A percentile compares a stretch with the other conserved stretches of the same genome.
Evolutionary conservation across 2,329 filamentous ascomycete species (phyloP).

Genomic region (Onygenales sp.): DNA sequence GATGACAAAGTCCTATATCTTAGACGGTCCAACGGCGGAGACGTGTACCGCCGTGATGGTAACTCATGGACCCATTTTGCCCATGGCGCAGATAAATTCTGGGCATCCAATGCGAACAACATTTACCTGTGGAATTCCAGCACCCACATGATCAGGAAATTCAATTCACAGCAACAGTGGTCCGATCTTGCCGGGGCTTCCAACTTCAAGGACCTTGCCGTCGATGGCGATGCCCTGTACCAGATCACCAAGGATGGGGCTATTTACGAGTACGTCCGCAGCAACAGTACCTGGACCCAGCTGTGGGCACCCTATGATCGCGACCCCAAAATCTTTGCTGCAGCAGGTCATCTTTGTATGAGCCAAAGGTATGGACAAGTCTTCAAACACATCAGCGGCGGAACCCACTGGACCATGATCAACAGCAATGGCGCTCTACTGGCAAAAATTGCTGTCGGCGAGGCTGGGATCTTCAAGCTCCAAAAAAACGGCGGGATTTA

Average conservation of each 20-base stretch:
- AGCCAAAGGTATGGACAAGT: neutral
- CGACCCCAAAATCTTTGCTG: neutral
- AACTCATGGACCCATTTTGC: neutral
- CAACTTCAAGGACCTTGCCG: neutral
- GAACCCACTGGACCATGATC: neutral
- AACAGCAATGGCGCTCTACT: neutral
- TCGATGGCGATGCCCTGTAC: neutral
- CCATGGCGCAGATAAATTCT: neutral
- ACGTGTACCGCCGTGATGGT: neutral
- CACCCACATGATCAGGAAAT: neutral
- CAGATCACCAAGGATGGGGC: neutral
- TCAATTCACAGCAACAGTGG: neutral
- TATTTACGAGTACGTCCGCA: neutral
- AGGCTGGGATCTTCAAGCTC: neutral
- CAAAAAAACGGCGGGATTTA: neutral
- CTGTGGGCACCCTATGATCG: no score
- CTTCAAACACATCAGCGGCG: neutral
- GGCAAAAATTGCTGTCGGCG: neutral
- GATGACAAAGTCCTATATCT: neutral
- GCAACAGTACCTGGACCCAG: neutral
- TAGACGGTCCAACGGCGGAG: neutral
- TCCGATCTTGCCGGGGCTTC: neutral
- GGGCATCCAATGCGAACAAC: neutral
- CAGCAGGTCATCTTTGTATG: neutral
- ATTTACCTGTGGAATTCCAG: neutral